Conservation (phyloP, 768 basidiomycete genomes). For the Lactifluus subvellereus region DNA sequence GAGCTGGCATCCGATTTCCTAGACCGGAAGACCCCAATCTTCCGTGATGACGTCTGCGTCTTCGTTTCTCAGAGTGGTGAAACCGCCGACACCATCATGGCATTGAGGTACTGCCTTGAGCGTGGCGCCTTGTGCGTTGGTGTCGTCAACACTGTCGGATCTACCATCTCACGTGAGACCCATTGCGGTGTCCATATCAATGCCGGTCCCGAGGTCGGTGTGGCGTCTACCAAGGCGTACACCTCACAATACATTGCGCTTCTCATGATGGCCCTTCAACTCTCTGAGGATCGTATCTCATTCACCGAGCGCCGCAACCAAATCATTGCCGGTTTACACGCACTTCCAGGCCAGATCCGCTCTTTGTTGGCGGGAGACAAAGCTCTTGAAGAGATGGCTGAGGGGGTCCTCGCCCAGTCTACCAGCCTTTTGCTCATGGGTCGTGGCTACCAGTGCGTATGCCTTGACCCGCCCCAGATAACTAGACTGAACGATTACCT, state of each 20-base stretch:
- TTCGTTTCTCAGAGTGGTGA: slow-evolving; percentile 98
- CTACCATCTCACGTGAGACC: slow-evolving; percentile 94
- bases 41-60: slow-evolving; percentile 95
- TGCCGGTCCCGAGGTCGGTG: slow-evolving; percentile 97
- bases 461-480: not conserved
- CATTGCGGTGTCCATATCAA: slow-evolving; percentile 99
- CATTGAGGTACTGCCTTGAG: slow-evolving; percentile 93
- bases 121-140: slow-evolving; percentile 95
- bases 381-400: slow-evolving; percentile 74
- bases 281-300: slow-evolving; percentile 95
- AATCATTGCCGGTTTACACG: slow-evolving; percentile 90
- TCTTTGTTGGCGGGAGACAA: slow-evolving; percentile 76
- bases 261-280: slow-evolving; percentile 96
- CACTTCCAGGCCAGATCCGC: slow-evolving; percentile 86
- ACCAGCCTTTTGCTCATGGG: slow-evolving; percentile 95
- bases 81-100: slow-evolving; percentile 96
- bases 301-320: slow-evolving; percentile 84
- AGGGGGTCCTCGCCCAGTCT: slow-evolving; percentile 67
- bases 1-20: slow-evolving; percentile 98
- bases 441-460: slow-evolving; percentile 85
- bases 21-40: slow-evolving; percentile 98
- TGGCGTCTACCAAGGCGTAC: slow-evolving; percentile 98
- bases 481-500: slow-evolving; percentile 4
- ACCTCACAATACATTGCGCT: slow-evolving; percentile 99
- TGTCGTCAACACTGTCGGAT: slow-evolving; percentile 98